phyloP scores from a whole-genome alignment of 768 basidiomycete genomes.

The Sporobolomyces phaffii region DNA sequence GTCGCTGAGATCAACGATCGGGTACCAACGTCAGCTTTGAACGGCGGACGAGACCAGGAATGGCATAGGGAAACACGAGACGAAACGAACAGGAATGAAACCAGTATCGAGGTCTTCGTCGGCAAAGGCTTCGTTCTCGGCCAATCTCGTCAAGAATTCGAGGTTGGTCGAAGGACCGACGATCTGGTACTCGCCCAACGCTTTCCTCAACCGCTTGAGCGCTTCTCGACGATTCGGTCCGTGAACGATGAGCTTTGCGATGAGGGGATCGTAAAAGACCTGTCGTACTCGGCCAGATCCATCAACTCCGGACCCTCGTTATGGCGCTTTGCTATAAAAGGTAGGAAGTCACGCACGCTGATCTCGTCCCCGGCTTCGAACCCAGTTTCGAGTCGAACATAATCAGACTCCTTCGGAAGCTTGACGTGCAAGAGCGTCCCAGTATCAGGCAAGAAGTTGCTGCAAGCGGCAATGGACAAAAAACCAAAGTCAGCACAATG shows the following conservation, averaged over 20 bases:
- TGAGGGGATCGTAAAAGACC: constrained; percentile 87
- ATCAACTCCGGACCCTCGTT: too few relatives aligned
- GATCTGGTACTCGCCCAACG: constrained; percentile 79
- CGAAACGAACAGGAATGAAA: constrained; percentile 77
- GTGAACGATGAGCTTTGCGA: constrained; percentile 83
- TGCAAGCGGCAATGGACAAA: too few relatives aligned
- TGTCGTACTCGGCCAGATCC: too few relatives aligned
- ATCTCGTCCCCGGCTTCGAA: constrained; percentile 57
- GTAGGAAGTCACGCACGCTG: constrained; percentile 44
- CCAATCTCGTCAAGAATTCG: constrained; percentile 73
- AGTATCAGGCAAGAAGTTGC: constrained; percentile 82
- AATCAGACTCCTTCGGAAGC: constrained; percentile 63
- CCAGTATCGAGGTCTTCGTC: constrained; percentile 80
- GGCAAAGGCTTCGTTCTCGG: constrained; percentile 70
- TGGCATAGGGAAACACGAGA: too few relatives aligned
- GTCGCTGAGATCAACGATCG: constrained; percentile 65
- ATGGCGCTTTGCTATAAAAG: too few relatives aligned
- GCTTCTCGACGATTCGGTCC: constrained; percentile 79
- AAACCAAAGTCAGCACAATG: too few relatives aligned
- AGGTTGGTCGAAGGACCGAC: constrained; percentile 88
- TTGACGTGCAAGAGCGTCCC: constrained; percentile 73
- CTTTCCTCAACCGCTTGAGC: constrained; percentile 67
- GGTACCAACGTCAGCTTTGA: neutral
- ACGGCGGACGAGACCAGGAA: neutral
- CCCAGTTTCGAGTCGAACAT: constrained; percentile 82